Conservation (phyloP, 768 basidiomycete species). For the Leccinum aurantiacum region DNA sequence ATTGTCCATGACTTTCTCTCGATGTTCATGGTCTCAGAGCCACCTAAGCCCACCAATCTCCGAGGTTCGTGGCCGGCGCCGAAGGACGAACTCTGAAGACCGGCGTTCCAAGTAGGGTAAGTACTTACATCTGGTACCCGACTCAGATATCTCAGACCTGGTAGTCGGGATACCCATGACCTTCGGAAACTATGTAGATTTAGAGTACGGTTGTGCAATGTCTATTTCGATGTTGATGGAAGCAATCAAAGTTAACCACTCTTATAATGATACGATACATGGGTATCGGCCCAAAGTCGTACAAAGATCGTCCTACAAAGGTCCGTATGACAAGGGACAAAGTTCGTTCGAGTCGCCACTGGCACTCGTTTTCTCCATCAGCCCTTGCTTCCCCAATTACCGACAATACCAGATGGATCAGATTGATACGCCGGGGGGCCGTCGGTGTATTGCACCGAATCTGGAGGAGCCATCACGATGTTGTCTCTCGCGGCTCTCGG, state of each 20-base stretch:
- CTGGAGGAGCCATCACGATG: conserved; percentile 25
- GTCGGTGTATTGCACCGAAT: conserved; percentile 41
- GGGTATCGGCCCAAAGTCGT: conserved; percentile 23
- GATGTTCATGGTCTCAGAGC: conserved; percentile 34
- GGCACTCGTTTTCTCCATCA: conserved; percentile 12
- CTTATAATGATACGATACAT: conserved; percentile 19
- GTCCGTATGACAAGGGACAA: conserved; percentile 19
- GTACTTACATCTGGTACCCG: not conserved
- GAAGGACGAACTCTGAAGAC: conserved; percentile 24
- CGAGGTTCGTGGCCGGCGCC: conserved; percentile 3
- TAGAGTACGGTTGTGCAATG: not conserved
- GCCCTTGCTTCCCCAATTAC: conserved; percentile 51
- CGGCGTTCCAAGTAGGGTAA: not conserved
- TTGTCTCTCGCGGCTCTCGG: conserved; percentile 38
- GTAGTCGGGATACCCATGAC: not conserved
- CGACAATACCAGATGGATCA: conserved; percentile 46
- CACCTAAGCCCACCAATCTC: conserved; percentile 21
- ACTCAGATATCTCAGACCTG: not conserved
- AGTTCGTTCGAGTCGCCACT: not conserved
- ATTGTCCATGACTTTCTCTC: conserved; percentile 47
- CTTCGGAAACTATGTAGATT: too few species aligned
- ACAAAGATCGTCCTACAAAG: conserved; percentile 12
- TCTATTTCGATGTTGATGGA: not conserved
- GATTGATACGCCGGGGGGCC: conserved; percentile 68
- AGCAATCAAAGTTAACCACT: not conserved